Evolutionary conservation across 768 basidiomycete genomes (phyloP), one percentile per base, ranked within the genome.

Genomic region (Boletus insuetus): DNA sequence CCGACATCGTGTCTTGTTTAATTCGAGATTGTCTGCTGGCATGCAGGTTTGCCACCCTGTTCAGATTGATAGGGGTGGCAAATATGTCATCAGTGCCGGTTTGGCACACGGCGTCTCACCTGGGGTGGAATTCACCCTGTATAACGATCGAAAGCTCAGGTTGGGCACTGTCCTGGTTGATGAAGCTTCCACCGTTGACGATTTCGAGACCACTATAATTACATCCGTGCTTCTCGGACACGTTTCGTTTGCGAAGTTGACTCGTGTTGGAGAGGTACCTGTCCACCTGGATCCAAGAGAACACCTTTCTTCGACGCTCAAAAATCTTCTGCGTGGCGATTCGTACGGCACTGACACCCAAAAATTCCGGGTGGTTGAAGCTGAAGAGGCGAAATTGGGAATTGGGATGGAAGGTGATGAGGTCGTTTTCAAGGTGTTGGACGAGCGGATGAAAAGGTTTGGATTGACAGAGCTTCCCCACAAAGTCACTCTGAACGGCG

Each of bases 41-140:
- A 40, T 51, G 26, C 54, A 54, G 9, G 51, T 53, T 38, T 52
- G 54, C 19, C 48, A 59, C 24, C 7, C 43, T 4, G 42, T 63
- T 37, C 17, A 24, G 3, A 10, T 11, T 14, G 8, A 31, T 1
- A 7, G 7, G 8, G 26, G 35, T 1, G 45, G 53, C 20, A 37
- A 51, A 47, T 64, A 53, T 47, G 45, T 69, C 35, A 29, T 72
- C 13, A 52, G 51, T 8, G 69, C 70, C 8, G 70, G 70, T n/a
- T 48, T 53, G 10, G 68, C 61, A 1, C 69, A 73, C 24, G 70
- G 70, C 6, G 51, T 72, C 24, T 40, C 54, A 0, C 39, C 19
- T 3, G 62, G 58, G 2, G 54, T 46, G 6, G 48, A 60, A 14
- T 60, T 72, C 45, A 62, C 58, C 16, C 19, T 73, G 16, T 71